These are phyloP conservation scores for Puccinia horiana DNA, from an alignment of 1,284 basidiomycete genomes.

Conservation along the genomic window DNA sequence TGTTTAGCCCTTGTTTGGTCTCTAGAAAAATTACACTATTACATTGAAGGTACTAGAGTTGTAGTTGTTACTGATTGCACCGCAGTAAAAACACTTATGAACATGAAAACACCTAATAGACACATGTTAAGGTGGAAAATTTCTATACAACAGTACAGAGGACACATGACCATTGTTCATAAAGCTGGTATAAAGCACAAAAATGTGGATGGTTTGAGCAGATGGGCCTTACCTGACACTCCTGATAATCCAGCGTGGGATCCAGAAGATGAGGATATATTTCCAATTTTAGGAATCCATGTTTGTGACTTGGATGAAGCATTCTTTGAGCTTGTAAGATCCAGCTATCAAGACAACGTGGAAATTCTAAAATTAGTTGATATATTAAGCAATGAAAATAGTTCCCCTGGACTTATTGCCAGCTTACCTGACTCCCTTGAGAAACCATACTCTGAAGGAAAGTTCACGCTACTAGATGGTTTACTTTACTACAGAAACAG, in stretches of 20 bases:
- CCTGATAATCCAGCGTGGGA: neutral
- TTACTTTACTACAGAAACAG: conserved; percentile 13
- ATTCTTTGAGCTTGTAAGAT: no score
- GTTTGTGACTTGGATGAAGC: no score
- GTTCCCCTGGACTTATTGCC: neutral
- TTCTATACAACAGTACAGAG: conserved; percentile 6
- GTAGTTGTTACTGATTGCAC: neutral
- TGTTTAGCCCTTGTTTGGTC: conserved; percentile 1
- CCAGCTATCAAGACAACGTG: neutral
- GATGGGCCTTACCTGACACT: neutral
- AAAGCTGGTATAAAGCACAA: no score
- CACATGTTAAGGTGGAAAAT: conserved; percentile 14
- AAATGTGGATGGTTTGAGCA: no score
- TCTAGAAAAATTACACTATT: conserved; percentile 13
- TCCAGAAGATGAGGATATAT: no score
- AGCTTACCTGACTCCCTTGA: neutral
- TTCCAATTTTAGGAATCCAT: no score
- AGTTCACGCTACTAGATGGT: conserved; percentile 7
- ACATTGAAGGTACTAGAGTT: conserved; percentile 1
- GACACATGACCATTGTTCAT: neutral
- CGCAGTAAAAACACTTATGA: neutral
- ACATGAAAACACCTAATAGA: conserved; percentile 12
- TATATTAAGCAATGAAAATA: neutral
- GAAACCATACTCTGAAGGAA: no score
- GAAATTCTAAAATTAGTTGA: neutral